These are phyloP conservation scores for Dendrocalamus latiflorus DNA, from an alignment of 202 grass and related monocot species.

Conservation along the genomic window DNA sequence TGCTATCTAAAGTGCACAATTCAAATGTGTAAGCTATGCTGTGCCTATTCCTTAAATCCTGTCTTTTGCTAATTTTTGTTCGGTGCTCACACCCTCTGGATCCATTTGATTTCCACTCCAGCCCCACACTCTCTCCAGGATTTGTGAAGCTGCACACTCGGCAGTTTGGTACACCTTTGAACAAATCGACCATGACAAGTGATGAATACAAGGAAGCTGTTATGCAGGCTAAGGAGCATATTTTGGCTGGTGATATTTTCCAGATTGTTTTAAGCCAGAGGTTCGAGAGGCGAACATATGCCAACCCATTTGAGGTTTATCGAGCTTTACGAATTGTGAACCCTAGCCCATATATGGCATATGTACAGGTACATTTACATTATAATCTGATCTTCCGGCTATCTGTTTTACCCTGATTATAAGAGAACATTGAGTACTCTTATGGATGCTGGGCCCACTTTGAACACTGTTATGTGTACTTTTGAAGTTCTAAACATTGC, in stretches of 20 bases:
- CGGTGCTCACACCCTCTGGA: too few relatives aligned
- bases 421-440: neutral
- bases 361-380: constrained; percentile 65
- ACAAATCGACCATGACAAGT: constrained; percentile 89
- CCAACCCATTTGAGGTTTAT: constrained; percentile 94
- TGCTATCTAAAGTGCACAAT: too few relatives aligned
- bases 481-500: constrained; percentile 12
- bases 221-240: constrained; percentile 87
- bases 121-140: too few relatives aligned
- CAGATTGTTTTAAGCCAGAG: constrained; percentile 92
- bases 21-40: too few relatives aligned
- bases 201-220: constrained; percentile 82
- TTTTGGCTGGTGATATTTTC: constrained; percentile 89
- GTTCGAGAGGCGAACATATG: constrained; percentile 89
- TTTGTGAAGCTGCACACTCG: too few relatives aligned
- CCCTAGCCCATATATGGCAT: constrained; percentile 86
- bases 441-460: neutral
- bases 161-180: constrained; percentile 64
- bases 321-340: constrained; percentile 92
- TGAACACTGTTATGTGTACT: neutral
- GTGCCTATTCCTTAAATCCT: too few relatives aligned
- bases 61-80: too few relatives aligned
- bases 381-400: neutral
- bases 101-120: too few relatives aligned
- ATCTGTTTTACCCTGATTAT: neutral